Evolutionary conservation across 805 yeast genomes (phyloP).

Genomic region (Blastobotrys americana): DNA sequence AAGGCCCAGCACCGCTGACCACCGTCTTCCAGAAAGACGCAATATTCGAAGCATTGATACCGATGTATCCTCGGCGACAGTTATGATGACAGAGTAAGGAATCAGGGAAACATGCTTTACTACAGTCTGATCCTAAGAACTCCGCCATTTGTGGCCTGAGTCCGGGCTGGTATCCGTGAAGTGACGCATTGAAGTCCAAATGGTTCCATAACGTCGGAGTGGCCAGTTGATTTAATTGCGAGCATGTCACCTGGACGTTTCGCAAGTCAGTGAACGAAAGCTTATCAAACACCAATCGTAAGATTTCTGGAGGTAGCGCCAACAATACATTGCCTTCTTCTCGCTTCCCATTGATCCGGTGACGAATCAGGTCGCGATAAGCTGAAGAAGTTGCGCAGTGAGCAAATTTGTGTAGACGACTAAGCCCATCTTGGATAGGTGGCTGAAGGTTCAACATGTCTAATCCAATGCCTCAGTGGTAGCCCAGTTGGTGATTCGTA

Average conservation of each 20-base stretch:
- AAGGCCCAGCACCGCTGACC: not conserved
- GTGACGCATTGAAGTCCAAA: not conserved
- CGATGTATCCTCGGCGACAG: constrained; percentile 1
- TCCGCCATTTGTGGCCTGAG: not conserved
- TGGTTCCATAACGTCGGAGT: constrained; percentile 1
- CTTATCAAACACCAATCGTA: not conserved
- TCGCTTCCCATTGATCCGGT: not conserved
- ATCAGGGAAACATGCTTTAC: not conserved
- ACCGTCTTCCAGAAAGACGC: not conserved
- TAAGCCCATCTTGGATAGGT: not conserved
- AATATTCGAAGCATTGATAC: not conserved
- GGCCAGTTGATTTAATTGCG: not conserved
- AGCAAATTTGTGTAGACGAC: not conserved
- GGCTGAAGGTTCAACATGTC: not conserved
- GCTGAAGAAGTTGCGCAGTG: not conserved
- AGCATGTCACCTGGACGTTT: not conserved
- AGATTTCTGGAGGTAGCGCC: not conserved
- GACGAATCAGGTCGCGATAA: not conserved
- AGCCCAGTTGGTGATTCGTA: too few relatives aligned
- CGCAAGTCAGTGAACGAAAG: not conserved
- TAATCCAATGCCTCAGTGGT: too few relatives aligned
- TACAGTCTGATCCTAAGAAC: not conserved
- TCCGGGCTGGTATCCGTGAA: not conserved
- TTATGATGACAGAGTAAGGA: constrained; percentile 2
- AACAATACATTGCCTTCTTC: not conserved